These are phyloP conservation scores for Cyberlindnera samutprakarnensis DNA, from an alignment of 805 yeast genomes.

Conservation along the genomic window DNA sequence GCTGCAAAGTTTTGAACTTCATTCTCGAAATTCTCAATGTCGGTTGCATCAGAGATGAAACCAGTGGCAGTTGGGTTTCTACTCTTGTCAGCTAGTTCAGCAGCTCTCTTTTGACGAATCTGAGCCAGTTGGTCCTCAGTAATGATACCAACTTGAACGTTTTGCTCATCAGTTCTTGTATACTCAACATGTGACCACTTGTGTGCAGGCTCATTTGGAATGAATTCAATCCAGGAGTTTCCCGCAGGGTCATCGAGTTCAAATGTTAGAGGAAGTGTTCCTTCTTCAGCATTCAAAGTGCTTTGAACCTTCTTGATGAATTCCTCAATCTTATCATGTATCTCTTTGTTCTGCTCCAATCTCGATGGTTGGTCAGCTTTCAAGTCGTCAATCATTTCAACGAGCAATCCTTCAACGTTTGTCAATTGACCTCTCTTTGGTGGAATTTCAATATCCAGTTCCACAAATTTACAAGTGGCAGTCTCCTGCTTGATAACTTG, in stretches of 20 bases:
- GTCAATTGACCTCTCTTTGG: conserved; percentile 91
- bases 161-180: conserved; percentile 80
- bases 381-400: conserved; percentile 79
- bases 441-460: conserved; percentile 90
- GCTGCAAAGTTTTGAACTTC: conserved; percentile 94
- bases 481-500: conserved; percentile 90
- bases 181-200: conserved; percentile 87
- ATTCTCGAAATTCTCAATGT: conserved; percentile 75
- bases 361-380: conserved; percentile 76
- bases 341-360: conserved; percentile 63
- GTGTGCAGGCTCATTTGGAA: conserved; percentile 81
- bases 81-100: conserved; percentile 17
- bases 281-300: conserved; percentile 58
- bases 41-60: conserved; percentile 62
- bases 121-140: conserved; percentile 48
- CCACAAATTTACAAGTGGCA: conserved; percentile 71
- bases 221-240: conserved; percentile 89
- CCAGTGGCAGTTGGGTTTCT: conserved; percentile 41
- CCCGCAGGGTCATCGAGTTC: conserved; percentile 91
- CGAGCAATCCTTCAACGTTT: conserved; percentile 81
- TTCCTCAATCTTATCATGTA: conserved; percentile 65
- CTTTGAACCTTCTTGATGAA: conserved; percentile 55
- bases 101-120: conserved; percentile 21
- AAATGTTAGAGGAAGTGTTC: conserved; percentile 69
- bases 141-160: conserved; percentile 73